A percentile compares a stretch with the other conserved stretches of the same genome.
These are phyloP conservation scores for Blastomyces parvus DNA, from an alignment of 2,329 filamentous ascomycete genomes.

Conservation along the genomic window DNA sequence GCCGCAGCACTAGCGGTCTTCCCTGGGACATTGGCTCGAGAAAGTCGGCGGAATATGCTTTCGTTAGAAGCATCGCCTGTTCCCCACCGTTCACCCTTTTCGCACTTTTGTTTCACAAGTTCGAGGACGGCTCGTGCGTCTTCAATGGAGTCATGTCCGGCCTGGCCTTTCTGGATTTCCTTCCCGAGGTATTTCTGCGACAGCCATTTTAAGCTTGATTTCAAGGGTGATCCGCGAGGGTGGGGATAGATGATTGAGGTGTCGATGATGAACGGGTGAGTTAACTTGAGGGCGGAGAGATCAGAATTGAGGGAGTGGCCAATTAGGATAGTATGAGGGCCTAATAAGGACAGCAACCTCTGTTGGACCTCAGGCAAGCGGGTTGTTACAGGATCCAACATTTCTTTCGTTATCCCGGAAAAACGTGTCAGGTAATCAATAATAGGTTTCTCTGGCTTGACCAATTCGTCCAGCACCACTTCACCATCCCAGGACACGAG, in stretches of 20 bases:
- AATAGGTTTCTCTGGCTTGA: constrained; percentile 82
- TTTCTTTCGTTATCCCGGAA: constrained; percentile 83
- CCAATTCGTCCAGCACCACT: constrained; percentile 76
- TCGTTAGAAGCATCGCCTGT: constrained; percentile 69
- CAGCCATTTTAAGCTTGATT: constrained; percentile 83
- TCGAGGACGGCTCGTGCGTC: constrained; percentile 87
- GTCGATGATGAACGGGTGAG: constrained; percentile 89
- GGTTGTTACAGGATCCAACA: constrained; percentile 74
- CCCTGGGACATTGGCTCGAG: constrained; percentile 40
- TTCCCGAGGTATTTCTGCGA: constrained; percentile 74
- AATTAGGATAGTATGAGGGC: constrained; percentile 37
- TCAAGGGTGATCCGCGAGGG: constrained; percentile 77
- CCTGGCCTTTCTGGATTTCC: constrained; percentile 73
- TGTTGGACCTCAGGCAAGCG: constrained; percentile 73
- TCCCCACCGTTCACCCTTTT: constrained; percentile 81
- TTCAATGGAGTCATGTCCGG: constrained; percentile 85
- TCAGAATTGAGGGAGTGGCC: constrained; percentile 43
- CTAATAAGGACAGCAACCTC: constrained; percentile 61
- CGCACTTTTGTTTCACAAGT: constrained; percentile 89
- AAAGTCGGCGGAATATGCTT: constrained; percentile 78
- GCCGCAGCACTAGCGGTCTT: constrained; percentile 17
- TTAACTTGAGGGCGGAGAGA: constrained; percentile 71
- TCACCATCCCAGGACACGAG: constrained; percentile 77
- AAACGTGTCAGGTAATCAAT: constrained; percentile 83
- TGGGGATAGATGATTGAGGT: constrained; percentile 86